A percentile compares a stretch with the other conserved stretches of the same genome.
Evolutionary conservation across 164 flowering plant genomes (phyloP).

Genomic region (Kingdonia uniflora): DNA sequence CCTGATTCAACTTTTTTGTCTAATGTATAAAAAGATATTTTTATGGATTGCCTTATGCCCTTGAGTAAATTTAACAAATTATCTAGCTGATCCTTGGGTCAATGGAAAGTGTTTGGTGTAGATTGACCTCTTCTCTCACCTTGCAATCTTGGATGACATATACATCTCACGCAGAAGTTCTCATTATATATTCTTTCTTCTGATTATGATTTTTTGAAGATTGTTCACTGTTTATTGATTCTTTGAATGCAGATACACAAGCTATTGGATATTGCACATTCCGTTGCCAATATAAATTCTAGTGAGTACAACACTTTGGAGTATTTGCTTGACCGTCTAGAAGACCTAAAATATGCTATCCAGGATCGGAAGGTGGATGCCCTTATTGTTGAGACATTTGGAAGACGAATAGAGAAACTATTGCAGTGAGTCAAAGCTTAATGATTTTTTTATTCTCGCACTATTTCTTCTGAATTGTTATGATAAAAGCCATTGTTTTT

Average conservation of each 20-base stretch:
- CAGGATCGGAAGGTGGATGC: conserved; percentile 90
- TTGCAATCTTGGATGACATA: too few species aligned
- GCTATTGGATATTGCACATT: conserved; percentile 67
- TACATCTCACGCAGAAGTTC: too few species aligned
- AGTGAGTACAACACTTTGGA: conserved; percentile 60
- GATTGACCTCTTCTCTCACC: too few species aligned
- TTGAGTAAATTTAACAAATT: too few species aligned
- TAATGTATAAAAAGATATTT: too few species aligned
- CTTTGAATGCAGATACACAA: conserved; percentile 53
- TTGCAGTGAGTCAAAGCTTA: conserved; percentile 55
- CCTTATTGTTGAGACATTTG: conserved; percentile 91
- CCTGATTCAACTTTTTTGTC: too few species aligned
- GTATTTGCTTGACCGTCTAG: conserved; percentile 56
- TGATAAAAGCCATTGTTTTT: too few species aligned
- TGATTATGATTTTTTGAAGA: not conserved
- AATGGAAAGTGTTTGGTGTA: too few species aligned
- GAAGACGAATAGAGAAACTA: conserved; percentile 87
- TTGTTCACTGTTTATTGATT: not conserved
- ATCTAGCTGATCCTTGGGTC: too few species aligned
- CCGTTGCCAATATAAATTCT: conserved; percentile 51
- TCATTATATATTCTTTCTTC: conserved; percentile 3
- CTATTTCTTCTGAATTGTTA: too few species aligned
- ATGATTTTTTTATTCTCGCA: too few species aligned
- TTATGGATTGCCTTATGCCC: too few species aligned
- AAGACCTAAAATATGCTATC: conserved; percentile 69